phyloP scores from a whole-genome alignment of 371 early-diverging fungal genomes.

The Mucor irregularis region DNA sequence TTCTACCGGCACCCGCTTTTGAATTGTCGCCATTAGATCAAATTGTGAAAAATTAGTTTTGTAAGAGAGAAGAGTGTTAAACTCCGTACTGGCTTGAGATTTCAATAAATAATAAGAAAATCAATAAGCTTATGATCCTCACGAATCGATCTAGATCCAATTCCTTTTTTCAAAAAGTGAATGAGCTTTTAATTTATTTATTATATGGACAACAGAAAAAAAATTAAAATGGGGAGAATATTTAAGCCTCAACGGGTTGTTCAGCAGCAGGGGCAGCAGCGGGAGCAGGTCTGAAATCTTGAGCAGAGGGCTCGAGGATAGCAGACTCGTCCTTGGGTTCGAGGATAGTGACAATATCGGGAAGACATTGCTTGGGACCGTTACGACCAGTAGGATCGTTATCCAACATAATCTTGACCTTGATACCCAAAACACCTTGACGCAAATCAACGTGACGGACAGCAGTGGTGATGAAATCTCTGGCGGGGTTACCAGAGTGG shows the following conservation, averaged over 20 bases:
- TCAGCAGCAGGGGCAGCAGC: conserved; percentile 15
- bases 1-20: not conserved
- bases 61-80: too few relatives aligned
- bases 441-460: conserved; percentile 98
- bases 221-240: too few relatives aligned
- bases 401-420: conserved; percentile 99
- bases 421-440: conserved; percentile 99
- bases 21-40: not conserved
- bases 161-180: too few relatives aligned
- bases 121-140: too few relatives aligned
- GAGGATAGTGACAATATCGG: conserved; percentile 97
- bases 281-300: conserved; percentile 67
- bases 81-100: too few relatives aligned
- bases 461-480: conserved; percentile 97
- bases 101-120: too few relatives aligned
- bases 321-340: conserved; percentile 87
- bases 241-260: conserved; percentile 12
- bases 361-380: conserved; percentile 96
- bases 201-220: conserved; percentile 5
- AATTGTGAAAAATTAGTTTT: too few relatives aligned
- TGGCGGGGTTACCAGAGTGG: conserved; percentile 99
- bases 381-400: conserved; percentile 95
- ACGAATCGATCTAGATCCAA: too few relatives aligned
- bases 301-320: conserved; percentile 80
- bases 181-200: conserved; percentile 1